phyloP scores from a whole-genome alignment of 2,329 filamentous ascomycete species.

The Hymenoscyphus fructigenus region DNA sequence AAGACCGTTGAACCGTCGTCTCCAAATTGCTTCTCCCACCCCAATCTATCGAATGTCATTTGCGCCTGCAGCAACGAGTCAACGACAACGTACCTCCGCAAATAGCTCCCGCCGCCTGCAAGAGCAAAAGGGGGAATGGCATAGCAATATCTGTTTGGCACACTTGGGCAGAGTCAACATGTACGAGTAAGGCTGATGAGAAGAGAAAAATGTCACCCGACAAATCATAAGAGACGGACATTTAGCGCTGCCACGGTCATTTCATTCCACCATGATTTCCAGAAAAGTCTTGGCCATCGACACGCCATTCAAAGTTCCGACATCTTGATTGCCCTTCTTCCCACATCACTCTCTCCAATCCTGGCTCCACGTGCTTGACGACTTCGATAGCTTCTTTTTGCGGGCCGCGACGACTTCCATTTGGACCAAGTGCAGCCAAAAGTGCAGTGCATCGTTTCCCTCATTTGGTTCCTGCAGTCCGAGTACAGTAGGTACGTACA shows the following conservation, averaged over 20 bases:
- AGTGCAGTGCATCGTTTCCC: constrained; percentile 1
- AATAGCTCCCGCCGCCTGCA: background rate
- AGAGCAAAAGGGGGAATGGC: too few species aligned
- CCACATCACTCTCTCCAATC: background rate
- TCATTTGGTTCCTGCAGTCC: constrained; percentile 3
- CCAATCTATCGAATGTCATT: background rate
- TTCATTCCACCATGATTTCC: background rate
- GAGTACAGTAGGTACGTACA: background rate
- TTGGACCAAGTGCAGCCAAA: background rate
- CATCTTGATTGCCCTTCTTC: background rate
- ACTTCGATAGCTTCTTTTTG: background rate
- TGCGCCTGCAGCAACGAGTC: background rate
- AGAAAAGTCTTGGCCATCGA: background rate
- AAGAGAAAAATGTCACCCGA: background rate
- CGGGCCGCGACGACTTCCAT: background rate
- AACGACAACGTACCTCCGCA: background rate
- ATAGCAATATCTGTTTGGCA: too few species aligned
- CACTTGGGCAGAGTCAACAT: background rate
- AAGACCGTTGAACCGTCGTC: background rate
- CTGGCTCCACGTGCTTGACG: constrained; percentile 1
- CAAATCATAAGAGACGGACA: constrained; percentile 1
- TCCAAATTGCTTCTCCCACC: background rate
- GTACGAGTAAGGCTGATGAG: background rate
- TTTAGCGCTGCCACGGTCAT: background rate
- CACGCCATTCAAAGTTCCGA: background rate